Conservation (phyloP, 805 yeast species). For the Saturnispora zaruensis region DNA sequence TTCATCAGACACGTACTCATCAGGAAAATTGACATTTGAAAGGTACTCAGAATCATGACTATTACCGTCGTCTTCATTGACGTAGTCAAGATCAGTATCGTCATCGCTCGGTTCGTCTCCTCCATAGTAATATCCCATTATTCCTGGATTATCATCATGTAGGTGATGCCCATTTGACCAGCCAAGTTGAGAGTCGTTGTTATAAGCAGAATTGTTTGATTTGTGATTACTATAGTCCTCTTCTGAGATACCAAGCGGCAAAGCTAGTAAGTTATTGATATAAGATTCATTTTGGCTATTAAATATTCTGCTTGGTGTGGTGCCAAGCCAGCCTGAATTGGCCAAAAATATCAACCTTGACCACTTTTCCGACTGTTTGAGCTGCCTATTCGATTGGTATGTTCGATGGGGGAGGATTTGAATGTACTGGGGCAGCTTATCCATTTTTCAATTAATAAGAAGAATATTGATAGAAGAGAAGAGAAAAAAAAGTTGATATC, state of each 20-base stretch:
- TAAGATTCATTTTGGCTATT: constrained; percentile 2
- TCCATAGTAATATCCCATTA: constrained; percentile 7
- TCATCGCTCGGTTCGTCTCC: constrained; percentile 7
- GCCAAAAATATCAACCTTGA: constrained; percentile 2
- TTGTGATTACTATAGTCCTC: neutral
- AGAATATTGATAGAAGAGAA: neutral
- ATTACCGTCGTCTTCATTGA: neutral
- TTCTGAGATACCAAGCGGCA: neutral
- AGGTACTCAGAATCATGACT: neutral
- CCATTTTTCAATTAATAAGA: neutral
- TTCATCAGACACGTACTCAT: neutral
- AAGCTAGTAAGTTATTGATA: neutral
- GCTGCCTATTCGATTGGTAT: neutral
- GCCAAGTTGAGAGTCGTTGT: constrained; percentile 1
- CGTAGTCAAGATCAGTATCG: neutral
- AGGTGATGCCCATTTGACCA: constrained; percentile 1
- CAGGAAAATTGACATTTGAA: neutral
- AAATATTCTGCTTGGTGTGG: constrained; percentile 4
- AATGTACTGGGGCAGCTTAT: neutral
- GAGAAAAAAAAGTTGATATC: neutral
- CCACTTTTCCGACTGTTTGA: neutral
- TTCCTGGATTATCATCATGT: constrained; percentile 1
- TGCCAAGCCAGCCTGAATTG: constrained; percentile 9
- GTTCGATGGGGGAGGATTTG: neutral
- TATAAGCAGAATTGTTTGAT: neutral